Evolutionary conservation across 495 filamentous ascomycete genomes (phyloP).

Genomic region (Lepraria neglecta): DNA sequence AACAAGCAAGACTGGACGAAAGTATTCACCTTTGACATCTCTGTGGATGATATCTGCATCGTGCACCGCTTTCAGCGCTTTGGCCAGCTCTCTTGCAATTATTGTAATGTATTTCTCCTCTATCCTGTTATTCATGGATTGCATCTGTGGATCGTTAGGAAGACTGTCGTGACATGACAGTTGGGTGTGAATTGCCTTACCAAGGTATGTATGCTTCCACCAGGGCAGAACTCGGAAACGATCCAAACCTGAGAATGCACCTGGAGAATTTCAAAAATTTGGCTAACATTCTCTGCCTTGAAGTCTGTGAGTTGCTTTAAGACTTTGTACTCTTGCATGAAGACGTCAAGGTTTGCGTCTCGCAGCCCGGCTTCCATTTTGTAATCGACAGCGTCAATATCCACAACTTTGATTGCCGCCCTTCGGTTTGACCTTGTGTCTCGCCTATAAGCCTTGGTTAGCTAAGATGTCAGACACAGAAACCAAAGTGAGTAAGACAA

Average conservation of each 20-base stretch:
- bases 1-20: background rate
- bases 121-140: constrained; percentile 59
- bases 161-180: background rate
- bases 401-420: constrained; percentile 92
- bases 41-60: constrained; percentile 90
- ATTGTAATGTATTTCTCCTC: constrained; percentile 87
- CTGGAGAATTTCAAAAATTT: constrained; percentile 77
- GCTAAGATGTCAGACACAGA: constrained; percentile 15
- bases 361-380: constrained; percentile 58
- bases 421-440: constrained; percentile 41
- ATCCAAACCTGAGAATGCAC: constrained; percentile 90
- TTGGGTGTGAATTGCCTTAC: constrained; percentile 38
- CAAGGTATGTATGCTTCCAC: constrained; percentile 88
- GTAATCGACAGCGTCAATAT: constrained; percentile 83
- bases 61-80: constrained; percentile 80
- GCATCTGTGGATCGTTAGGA: constrained; percentile 37
- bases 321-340: constrained; percentile 81
- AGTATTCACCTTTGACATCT: constrained; percentile 74
- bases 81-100: constrained; percentile 79
- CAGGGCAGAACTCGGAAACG: constrained; percentile 90
- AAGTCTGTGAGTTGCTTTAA: constrained; percentile 70
- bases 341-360: constrained; percentile 76
- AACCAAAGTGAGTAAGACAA: background rate
- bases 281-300: constrained; percentile 78
- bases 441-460: constrained; percentile 18